phyloP scores from a whole-genome alignment of 1,284 basidiomycete genomes.

The Tilletia horrida region DNA sequence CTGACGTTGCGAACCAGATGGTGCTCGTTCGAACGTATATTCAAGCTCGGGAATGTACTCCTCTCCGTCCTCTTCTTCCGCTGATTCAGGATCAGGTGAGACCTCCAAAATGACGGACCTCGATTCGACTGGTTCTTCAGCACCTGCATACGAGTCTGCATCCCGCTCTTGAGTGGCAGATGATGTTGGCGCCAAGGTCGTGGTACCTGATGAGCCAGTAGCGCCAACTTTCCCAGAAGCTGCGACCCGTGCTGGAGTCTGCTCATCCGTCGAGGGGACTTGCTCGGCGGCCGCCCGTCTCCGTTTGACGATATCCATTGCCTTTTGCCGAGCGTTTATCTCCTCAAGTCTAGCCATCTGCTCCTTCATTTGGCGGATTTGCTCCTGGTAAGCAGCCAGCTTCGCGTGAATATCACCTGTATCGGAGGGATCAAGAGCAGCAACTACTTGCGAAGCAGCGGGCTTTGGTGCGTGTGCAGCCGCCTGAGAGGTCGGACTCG shows the following conservation, averaged over 20 bases:
- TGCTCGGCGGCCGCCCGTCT: not conserved
- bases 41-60: slow-evolving; percentile 14
- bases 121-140: too few relatives aligned
- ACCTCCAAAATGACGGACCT: too few relatives aligned
- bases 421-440: too few relatives aligned
- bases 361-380: not conserved
- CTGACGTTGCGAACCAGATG: not conserved
- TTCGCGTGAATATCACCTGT: not conserved
- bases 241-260: too few relatives aligned
- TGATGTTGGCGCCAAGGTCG: not conserved
- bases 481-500: too few relatives aligned
- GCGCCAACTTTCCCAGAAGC: too few relatives aligned
- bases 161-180: not conserved
- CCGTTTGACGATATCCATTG: slow-evolving; percentile 3
- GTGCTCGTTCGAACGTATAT: not conserved
- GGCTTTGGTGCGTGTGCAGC: not conserved
- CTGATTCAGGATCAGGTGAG: too few relatives aligned
- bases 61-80: slow-evolving; percentile 4
- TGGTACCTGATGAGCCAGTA: too few relatives aligned
- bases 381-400: slow-evolving; percentile 3
- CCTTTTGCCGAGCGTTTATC: not conserved
- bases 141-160: too few relatives aligned
- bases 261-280: too few relatives aligned
- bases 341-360: slow-evolving; percentile 9
- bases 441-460: not conserved